Conservation (phyloP, 805 yeast genomes). For the Kurtzmaniella cleridarum region DNA sequence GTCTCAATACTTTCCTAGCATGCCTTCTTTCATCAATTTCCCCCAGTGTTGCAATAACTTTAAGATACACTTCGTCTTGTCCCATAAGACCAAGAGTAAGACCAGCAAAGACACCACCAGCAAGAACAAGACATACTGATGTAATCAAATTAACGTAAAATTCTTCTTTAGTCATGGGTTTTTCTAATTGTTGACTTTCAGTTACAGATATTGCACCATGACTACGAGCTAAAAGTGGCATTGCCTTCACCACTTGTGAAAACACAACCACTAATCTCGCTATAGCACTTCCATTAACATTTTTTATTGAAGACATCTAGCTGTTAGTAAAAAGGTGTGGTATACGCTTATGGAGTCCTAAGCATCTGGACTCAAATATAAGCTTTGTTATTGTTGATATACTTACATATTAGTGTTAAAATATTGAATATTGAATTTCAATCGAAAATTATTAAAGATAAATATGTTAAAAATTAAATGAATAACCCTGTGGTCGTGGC, state of each 20-base stretch:
- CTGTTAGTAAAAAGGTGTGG: too few species aligned
- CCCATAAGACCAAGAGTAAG: constrained; percentile 96
- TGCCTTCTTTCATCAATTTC: constrained; percentile 57
- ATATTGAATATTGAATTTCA: too few species aligned
- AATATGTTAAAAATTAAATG: too few species aligned
- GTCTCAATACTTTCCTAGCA: constrained; percentile 65
- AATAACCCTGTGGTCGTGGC: too few species aligned
- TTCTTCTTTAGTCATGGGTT: constrained; percentile 28
- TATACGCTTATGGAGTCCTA: too few species aligned
- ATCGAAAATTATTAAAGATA: too few species aligned
- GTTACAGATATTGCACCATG: constrained; percentile 8
- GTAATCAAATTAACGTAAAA: constrained; percentile 46
- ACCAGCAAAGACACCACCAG: constrained; percentile 92
- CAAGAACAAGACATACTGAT: constrained; percentile 57
- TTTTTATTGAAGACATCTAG: too few species aligned
- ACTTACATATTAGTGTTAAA: too few species aligned
- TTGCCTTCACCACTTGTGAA: constrained; percentile 26
- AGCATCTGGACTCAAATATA: too few species aligned
- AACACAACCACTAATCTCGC: constrained; percentile 28
- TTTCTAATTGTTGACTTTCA: constrained; percentile 7
- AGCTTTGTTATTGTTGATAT: too few species aligned
- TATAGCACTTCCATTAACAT: constrained; percentile 13
- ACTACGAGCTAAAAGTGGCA: constrained; percentile 17
- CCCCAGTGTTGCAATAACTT: constrained; percentile 90
- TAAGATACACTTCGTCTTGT: constrained; percentile 91